These are phyloP conservation scores for Cornus suecica DNA, from an alignment of 148 eudicot genomes.

Conservation along the genomic window DNA sequence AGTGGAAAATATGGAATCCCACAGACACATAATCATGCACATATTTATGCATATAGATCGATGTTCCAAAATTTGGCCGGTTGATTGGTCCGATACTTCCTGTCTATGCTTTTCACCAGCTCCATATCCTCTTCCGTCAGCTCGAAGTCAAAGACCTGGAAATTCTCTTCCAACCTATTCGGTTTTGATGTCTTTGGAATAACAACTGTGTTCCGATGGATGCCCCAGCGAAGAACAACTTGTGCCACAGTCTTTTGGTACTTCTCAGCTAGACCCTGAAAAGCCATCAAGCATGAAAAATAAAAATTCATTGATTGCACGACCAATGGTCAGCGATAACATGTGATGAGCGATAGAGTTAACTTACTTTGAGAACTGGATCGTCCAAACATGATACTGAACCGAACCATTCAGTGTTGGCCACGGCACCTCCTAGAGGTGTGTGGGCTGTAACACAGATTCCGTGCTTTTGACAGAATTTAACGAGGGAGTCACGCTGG, in stretches of 20 bases:
- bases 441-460: conserved; percentile 87
- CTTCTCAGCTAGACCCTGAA: conserved; percentile 66
- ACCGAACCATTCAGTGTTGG: conserved; percentile 91
- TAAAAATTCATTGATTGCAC: neutral
- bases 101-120: conserved; percentile 58
- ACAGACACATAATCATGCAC: neutral
- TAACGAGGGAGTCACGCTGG: conserved; percentile 85
- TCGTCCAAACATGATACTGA: conserved; percentile 88
- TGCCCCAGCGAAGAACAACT: conserved; percentile 84
- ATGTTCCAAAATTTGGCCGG: conserved; percentile 91
- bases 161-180: conserved; percentile 70
- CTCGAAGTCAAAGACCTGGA: conserved; percentile 66
- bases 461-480: conserved; percentile 85
- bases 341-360: conserved; percentile 3
- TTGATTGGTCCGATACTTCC: conserved; percentile 70
- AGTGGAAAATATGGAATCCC: no score
- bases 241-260: conserved; percentile 78
- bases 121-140: conserved; percentile 80
- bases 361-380: conserved; percentile 68
- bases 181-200: conserved; percentile 85
- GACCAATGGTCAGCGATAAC: neutral
- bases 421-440: conserved; percentile 87
- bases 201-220: conserved; percentile 69
- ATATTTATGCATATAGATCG: conserved; percentile 53
- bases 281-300: neutral